Conservation (phyloP, 2,329 filamentous ascomycete species). For the Pseudocercospora macadamiae region DNA sequence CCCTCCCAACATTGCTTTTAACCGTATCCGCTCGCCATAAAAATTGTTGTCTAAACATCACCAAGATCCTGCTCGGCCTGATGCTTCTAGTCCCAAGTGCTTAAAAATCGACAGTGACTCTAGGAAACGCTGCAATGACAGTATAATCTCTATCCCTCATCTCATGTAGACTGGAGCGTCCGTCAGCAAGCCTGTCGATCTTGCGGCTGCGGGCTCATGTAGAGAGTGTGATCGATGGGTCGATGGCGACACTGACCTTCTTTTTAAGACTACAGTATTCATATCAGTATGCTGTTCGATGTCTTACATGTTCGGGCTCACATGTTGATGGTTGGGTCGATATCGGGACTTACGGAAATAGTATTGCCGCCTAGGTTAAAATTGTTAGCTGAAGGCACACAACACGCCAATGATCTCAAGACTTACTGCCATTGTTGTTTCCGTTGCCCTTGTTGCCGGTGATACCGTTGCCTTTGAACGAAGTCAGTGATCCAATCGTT, state of each 20-base stretch:
- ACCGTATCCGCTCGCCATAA: constrained; percentile 2
- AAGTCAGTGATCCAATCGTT: not conserved
- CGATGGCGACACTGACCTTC: not conserved
- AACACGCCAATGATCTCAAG: too few relatives aligned
- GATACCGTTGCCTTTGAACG: not conserved
- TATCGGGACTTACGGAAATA: not conserved
- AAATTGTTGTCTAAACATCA: not conserved
- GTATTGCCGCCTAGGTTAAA: not conserved
- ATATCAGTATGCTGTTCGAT: not conserved
- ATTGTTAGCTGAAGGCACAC: not conserved
- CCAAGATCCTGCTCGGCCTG: not conserved
- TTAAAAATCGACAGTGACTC: not conserved
- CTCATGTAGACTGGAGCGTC: not conserved
- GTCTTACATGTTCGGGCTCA: not conserved
- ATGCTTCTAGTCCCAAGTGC: not conserved
- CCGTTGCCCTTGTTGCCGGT: constrained; percentile 6
- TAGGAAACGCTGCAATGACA: not conserved
- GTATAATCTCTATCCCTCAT: not conserved
- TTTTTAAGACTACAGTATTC: not conserved
- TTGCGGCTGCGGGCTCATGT: not conserved
- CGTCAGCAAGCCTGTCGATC: not conserved
- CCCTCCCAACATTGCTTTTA: not conserved
- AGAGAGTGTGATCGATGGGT: not conserved
- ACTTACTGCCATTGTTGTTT: not conserved
- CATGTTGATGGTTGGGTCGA: not conserved